A percentile compares a stretch with the other conserved stretches of the same genome.
These are phyloP conservation scores for Boletus sp. DNA, from an alignment of 1,284 basidiomycete genomes.

Conservation along the genomic window DNA sequence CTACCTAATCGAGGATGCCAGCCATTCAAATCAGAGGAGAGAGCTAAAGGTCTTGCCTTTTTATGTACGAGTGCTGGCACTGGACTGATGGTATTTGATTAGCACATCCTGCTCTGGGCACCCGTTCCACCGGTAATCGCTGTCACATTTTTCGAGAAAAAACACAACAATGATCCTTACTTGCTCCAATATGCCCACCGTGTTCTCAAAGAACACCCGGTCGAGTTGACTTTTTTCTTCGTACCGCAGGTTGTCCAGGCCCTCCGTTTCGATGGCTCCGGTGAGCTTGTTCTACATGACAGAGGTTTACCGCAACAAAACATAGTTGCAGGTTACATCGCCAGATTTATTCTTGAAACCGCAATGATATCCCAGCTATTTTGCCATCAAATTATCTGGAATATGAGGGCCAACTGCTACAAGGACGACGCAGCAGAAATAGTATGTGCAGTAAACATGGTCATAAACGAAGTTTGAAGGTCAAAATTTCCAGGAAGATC, in stretches of 20 bases:
- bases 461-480: constrained; percentile 2
- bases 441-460: constrained; percentile 42
- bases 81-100: constrained; percentile 19
- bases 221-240: constrained; percentile 97
- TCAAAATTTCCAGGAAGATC: constrained; percentile 63
- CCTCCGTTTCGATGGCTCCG: constrained; percentile 82
- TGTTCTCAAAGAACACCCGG: constrained; percentile 91
- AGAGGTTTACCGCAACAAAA: constrained; percentile 2
- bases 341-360: constrained; percentile 95
- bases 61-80: neutral
- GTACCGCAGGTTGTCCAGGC: constrained; percentile 99
- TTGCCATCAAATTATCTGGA: constrained; percentile 99
- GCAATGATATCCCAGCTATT: constrained; percentile 97
- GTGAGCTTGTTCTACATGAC: constrained; percentile 40
- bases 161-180: constrained; percentile 80
- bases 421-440: constrained; percentile 86
- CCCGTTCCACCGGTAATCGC: constrained; percentile 87
- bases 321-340: constrained; percentile 74
- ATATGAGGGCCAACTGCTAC: constrained; percentile 99
- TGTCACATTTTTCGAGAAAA: constrained; percentile 81
- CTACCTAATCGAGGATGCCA: constrained; percentile 73
- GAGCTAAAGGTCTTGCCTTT: constrained; percentile 64
- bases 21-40: constrained; percentile 52
- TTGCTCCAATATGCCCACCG: constrained; percentile 96
- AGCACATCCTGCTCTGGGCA: constrained; percentile 88